Percentiles rank a stretch among this genome's conserved stretches.
Evolutionary conservation across 495 filamentous ascomycete genomes (phyloP).

Genomic region (Cairneyella variabilis): DNA sequence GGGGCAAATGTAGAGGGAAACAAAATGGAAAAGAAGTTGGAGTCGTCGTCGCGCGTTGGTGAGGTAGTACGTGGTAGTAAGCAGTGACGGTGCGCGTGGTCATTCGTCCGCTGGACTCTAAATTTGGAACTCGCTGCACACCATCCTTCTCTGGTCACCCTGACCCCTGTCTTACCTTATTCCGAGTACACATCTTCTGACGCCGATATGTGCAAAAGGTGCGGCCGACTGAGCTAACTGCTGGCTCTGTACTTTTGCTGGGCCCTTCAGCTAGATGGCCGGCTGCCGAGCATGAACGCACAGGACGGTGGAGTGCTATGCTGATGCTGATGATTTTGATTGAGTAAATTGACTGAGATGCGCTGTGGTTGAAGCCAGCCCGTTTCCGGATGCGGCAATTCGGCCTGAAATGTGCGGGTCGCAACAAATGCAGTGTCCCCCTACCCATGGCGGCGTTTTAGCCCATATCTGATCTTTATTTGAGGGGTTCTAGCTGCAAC

Average conservation of each 20-base stretch:
- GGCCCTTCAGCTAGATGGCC: neutral
- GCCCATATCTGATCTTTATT: too few relatives aligned
- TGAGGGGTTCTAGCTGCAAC: neutral
- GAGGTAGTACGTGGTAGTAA: neutral
- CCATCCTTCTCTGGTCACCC: neutral
- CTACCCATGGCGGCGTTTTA: too few relatives aligned
- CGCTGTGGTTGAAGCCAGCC: neutral
- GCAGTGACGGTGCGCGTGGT: neutral
- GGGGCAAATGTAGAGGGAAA: too few relatives aligned
- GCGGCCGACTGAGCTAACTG: neutral
- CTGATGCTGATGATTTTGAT: too few relatives aligned
- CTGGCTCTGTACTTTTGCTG: too few relatives aligned
- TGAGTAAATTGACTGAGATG: neutral
- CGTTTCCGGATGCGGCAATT: too few relatives aligned
- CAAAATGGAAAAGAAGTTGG: too few relatives aligned
- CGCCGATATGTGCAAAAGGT: neutral
- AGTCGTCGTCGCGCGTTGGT: neutral
- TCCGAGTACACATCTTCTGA: neutral
- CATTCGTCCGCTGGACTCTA: neutral
- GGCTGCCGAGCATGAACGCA: neutral
- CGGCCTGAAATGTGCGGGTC: too few relatives aligned
- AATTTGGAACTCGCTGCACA: neutral
- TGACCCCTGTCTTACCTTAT: neutral
- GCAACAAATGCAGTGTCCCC: too few relatives aligned
- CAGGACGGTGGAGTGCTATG: neutral